phyloP scores from a whole-genome alignment of 495 filamentous ascomycete genomes.

The Evernia prunastri region DNA sequence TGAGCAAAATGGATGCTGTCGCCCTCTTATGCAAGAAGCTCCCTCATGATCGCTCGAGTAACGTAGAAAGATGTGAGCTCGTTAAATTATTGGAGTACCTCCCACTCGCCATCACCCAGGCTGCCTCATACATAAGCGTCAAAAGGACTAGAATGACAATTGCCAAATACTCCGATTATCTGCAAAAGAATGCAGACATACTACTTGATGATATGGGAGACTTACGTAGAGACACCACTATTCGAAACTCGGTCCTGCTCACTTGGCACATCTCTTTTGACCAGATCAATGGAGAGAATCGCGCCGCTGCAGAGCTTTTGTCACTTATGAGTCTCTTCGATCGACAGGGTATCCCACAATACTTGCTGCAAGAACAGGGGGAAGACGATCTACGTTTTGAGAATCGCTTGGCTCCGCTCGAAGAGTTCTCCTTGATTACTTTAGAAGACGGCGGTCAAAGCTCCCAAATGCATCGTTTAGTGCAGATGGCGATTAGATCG shows the following conservation, averaged over 20 bases:
- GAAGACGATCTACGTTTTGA: slow-evolving; percentile 23
- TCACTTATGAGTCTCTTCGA: slow-evolving; percentile 13
- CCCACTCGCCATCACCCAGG: slow-evolving; percentile 6
- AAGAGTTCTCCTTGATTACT: slow-evolving; percentile 24
- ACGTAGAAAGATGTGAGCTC: neutral
- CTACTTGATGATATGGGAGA: neutral
- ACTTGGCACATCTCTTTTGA: slow-evolving; percentile 9
- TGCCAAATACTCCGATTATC: neutral
- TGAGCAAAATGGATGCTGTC: neutral
- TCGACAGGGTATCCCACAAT: slow-evolving; percentile 4
- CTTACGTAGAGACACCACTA: neutral
- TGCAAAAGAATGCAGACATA: neutral
- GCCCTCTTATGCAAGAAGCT: neutral
- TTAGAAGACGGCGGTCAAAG: slow-evolving; percentile 6
- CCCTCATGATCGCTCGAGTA: neutral
- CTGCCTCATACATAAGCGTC: neutral
- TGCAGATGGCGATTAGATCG: slow-evolving; percentile 22
- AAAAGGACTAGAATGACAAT: neutral
- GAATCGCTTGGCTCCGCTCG: slow-evolving; percentile 8
- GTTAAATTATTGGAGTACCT: neutral
- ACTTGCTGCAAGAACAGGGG: slow-evolving; percentile 17
- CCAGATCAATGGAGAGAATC: neutral
- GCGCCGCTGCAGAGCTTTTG: neutral
- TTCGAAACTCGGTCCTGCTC: neutral
- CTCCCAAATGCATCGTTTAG: slow-evolving; percentile 25